Conservation (phyloP, 768 basidiomycete species). For the Boletus reticuloceps region DNA sequence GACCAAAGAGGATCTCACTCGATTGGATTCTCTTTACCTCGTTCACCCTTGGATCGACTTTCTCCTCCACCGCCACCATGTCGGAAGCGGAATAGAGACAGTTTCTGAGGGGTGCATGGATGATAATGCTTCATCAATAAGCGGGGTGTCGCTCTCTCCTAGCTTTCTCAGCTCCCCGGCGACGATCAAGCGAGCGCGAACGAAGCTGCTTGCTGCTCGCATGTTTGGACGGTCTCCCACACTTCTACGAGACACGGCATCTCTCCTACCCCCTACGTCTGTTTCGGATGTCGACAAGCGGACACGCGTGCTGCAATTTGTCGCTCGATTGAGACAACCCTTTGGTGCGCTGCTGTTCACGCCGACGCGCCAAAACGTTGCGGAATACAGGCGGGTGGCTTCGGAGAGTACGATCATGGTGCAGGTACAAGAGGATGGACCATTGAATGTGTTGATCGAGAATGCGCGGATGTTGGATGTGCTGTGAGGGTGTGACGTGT, state of each 20-base stretch:
- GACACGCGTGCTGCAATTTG: background rate
- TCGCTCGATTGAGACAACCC: background rate
- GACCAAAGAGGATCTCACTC: slow-evolving; percentile 3
- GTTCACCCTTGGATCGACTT: slow-evolving; percentile 17
- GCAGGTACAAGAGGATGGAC: background rate
- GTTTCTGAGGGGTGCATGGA: background rate
- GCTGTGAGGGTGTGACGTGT: background rate
- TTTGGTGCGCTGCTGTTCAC: slow-evolving; percentile 11
- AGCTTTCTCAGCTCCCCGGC: background rate
- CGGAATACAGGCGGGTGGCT: slow-evolving; percentile 10
- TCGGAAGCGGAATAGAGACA: background rate
- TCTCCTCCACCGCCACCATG: slow-evolving; percentile 2
- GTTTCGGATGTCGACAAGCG: background rate
- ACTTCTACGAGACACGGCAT: background rate
- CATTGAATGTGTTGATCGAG: background rate
- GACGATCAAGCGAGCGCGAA: background rate
- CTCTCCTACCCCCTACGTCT: background rate
- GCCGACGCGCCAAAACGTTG: background rate
- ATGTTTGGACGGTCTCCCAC: background rate
- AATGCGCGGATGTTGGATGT: slow-evolving; percentile 4
- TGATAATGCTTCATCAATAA: background rate
- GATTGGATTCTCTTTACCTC: background rate
- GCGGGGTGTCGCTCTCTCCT: background rate
- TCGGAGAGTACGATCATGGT: slow-evolving; percentile 10
- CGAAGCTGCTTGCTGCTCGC: background rate